Percentiles rank a stretch among this genome's conserved stretches.
Evolutionary conservation across 1,139 yeast species (phyloP).

Genomic region (Suhomyces maxii): DNA sequence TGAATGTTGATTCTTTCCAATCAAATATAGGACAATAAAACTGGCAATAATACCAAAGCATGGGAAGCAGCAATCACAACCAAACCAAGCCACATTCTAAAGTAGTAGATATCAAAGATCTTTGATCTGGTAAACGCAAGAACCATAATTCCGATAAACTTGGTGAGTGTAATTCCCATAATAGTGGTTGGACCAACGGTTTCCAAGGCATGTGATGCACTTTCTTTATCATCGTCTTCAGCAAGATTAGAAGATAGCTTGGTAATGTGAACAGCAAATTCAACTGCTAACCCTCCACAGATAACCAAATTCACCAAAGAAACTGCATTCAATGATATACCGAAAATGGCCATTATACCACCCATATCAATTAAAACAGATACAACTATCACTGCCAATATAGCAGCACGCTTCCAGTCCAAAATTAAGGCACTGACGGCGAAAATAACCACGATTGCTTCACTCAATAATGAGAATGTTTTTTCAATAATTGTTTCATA

Average conservation of each 20-base stretch:
- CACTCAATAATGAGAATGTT: conserved; percentile 54
- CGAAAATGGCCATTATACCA: conserved; percentile 76
- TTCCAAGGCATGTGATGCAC: conserved; percentile 62
- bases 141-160: conserved; percentile 82
- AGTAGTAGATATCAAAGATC: conserved; percentile 88
- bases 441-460: conserved; percentile 60
- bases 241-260: conserved; percentile 51
- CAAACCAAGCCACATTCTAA: conserved; percentile 92
- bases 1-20: background rate
- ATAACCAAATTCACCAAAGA: conserved; percentile 84
- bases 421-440: conserved; percentile 55
- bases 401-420: conserved; percentile 63
- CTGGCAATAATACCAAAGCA: conserved; percentile 76
- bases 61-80: conserved; percentile 77
- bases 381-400: conserved; percentile 58
- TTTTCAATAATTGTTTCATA: conserved; percentile 62
- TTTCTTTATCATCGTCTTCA: conserved; percentile 8
- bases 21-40: conserved; percentile 39
- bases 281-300: conserved; percentile 90
- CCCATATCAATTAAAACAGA: conserved; percentile 72
- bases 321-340: conserved; percentile 82
- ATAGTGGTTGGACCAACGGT: conserved; percentile 86
- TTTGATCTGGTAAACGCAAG: conserved; percentile 83
- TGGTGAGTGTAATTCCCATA: conserved; percentile 88
- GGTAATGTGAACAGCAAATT: conserved; percentile 85